phyloP scores from a whole-genome alignment of 768 basidiomycete genomes.

The Phanerochaete sordida region DNA sequence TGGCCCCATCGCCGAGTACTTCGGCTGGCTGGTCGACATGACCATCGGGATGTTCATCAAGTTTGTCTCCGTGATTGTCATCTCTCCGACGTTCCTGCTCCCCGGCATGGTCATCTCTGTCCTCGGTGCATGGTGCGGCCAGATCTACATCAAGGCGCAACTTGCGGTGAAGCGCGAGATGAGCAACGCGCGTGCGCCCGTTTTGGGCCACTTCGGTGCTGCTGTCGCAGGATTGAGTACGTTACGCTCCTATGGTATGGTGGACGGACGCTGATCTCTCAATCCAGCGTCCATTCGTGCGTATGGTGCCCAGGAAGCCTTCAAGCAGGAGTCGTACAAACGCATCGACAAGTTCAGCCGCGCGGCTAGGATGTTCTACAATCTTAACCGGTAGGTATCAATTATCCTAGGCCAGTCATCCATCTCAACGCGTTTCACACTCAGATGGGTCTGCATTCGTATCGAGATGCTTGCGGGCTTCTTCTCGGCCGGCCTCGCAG shows the following conservation, averaged over 20 bases:
- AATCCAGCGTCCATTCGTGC: conserved; percentile 46
- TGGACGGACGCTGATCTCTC: background rate
- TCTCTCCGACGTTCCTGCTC: conserved; percentile 37
- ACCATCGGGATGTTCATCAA: conserved; percentile 32
- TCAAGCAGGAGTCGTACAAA: conserved; percentile 36
- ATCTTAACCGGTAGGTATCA: conserved; percentile 38
- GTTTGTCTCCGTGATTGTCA: conserved; percentile 32
- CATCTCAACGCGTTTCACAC: background rate
- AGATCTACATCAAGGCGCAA: conserved; percentile 53
- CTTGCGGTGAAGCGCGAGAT: conserved; percentile 54
- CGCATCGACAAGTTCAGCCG: conserved; percentile 48
- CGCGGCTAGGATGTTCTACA: conserved; percentile 41
- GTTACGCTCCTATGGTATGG: background rate
- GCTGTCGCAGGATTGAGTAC: conserved; percentile 43
- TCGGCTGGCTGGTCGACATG: conserved; percentile 29
- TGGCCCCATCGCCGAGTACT: conserved; percentile 25
- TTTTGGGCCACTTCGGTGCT: conserved; percentile 49
- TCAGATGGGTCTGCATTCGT: conserved; percentile 45
- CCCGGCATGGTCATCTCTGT: conserved; percentile 33
- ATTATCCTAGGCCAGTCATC: background rate
- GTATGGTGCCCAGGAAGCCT: conserved; percentile 47
- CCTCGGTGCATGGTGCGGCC: conserved; percentile 41
- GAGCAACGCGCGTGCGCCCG: conserved; percentile 46
- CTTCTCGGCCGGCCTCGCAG: conserved; percentile 47
- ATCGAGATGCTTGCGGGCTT: conserved; percentile 57